Percentiles rank a stretch among this genome's conserved stretches.
Evolutionary conservation across 208 protist species (phyloP).

Genomic region (Trypanosoma rangeli): DNA sequence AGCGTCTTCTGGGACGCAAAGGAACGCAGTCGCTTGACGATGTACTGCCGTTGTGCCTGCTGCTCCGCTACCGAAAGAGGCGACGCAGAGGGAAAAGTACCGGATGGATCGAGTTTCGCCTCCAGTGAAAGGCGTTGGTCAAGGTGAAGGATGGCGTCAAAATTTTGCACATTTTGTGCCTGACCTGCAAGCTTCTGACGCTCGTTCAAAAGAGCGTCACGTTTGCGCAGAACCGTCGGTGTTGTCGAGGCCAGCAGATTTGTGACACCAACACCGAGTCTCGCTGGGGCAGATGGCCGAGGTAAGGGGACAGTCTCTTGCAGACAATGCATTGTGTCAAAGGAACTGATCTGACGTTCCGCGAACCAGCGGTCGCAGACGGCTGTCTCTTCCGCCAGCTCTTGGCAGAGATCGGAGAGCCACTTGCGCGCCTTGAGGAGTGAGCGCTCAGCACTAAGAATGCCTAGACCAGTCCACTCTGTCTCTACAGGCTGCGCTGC

Average conservation of each 20-base stretch:
- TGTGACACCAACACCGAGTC: conserved; percentile 7
- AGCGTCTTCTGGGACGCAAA: conserved; percentile 46
- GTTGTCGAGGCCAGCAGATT: not conserved
- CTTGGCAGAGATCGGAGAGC: conserved; percentile 53
- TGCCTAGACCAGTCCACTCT: conserved; percentile 50
- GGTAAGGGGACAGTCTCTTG: conserved; percentile 39
- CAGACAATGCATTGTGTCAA: conserved; percentile 66
- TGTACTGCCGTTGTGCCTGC: conserved; percentile 45
- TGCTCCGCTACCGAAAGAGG: conserved; percentile 35
- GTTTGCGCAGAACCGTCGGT: conserved; percentile 31
- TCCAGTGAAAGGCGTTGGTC: conserved; percentile 75
- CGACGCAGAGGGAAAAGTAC: conserved; percentile 41
- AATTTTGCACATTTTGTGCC: conserved; percentile 40
- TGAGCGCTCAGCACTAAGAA: conserved; percentile 48
- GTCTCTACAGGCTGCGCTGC: conserved; percentile 27
- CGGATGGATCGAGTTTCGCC: conserved; percentile 43
- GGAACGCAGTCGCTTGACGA: conserved; percentile 58
- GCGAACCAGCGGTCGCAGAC: conserved; percentile 64
- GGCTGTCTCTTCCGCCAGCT: conserved; percentile 55
- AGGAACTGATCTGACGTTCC: conserved; percentile 45
- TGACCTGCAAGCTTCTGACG: conserved; percentile 35
- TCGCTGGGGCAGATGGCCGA: conserved; percentile 7
- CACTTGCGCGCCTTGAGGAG: conserved; percentile 56
- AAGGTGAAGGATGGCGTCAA: conserved; percentile 49
- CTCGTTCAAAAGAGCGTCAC: conserved; percentile 35